phyloP scores from a whole-genome alignment of 768 basidiomycete genomes.

The Rubroboletus satanas region DNA sequence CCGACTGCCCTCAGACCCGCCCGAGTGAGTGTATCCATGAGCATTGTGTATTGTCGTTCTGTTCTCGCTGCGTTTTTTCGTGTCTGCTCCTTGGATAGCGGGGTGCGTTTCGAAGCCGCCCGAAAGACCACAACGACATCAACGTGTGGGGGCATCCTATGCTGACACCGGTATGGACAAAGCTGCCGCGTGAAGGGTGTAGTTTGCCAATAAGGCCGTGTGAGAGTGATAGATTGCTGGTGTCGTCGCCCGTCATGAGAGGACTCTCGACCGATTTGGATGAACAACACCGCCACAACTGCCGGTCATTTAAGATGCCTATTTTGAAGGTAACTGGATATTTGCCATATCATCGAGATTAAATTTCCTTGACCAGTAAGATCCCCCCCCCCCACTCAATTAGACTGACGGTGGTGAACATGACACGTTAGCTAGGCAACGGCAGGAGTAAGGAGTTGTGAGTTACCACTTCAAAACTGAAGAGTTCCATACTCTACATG shows the following conservation, averaged over 20 bases:
- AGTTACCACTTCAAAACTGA: background rate
- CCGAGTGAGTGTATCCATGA: constrained; percentile 57
- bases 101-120: constrained; percentile 36
- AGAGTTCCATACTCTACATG: constrained; percentile 1
- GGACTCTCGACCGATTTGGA: background rate
- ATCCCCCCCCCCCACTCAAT: too few species aligned
- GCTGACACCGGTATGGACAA: background rate
- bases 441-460: background rate
- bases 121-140: constrained; percentile 75
- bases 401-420: too few species aligned
- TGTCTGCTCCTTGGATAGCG: constrained; percentile 57
- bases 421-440: too few species aligned
- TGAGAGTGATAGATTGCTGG: background rate
- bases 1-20: constrained; percentile 71
- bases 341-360: background rate
- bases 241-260: background rate
- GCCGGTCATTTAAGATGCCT: too few species aligned
- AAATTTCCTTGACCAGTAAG: too few species aligned
- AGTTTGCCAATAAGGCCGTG: constrained; percentile 2
- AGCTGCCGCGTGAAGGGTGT: background rate
- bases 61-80: constrained; percentile 61
- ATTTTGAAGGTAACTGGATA: background rate
- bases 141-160: constrained; percentile 49
- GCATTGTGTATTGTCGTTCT: constrained; percentile 61
- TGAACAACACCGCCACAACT: background rate